phyloP scores from a whole-genome alignment of 208 protist genomes.

The Willaertia magna region DNA sequence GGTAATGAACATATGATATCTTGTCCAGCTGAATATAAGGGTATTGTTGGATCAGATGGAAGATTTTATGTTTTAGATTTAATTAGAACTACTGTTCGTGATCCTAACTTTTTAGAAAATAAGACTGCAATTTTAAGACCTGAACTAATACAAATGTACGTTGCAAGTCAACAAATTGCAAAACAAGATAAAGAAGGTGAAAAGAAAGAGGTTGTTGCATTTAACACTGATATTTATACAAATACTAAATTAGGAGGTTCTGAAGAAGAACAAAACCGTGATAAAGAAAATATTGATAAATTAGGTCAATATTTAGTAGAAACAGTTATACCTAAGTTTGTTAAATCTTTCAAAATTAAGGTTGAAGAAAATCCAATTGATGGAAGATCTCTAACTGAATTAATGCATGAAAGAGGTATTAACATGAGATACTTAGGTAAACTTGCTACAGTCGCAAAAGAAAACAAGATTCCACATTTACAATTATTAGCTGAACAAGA shows the following conservation, averaged over 20 bases:
- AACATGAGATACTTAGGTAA: conserved; percentile 38
- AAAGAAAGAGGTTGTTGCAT: neutral
- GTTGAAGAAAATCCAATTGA: conserved; percentile 20
- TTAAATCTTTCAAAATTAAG: neutral
- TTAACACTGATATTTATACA: conserved; percentile 19
- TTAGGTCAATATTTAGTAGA: conserved; percentile 22
- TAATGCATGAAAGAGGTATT: conserved; percentile 33
- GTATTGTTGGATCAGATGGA: conserved; percentile 36
- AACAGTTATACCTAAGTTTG: conserved; percentile 21
- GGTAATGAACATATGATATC: neutral
- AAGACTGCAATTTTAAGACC: neutral
- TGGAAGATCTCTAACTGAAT: conserved; percentile 24
- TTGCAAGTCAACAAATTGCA: neutral
- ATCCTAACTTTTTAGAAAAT: conserved; percentile 26
- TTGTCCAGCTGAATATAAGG: conserved; percentile 14
- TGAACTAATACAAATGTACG: neutral
- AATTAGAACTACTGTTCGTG: conserved; percentile 24
- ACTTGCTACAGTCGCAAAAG: conserved; percentile 3
- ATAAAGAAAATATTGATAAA: conserved; percentile 10
- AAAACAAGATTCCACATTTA: conserved; percentile 18
- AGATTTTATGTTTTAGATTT: conserved; percentile 38
- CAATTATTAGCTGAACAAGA: conserved; percentile 23
- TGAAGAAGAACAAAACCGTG: conserved; percentile 17
- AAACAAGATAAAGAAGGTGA: neutral
- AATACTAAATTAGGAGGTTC: neutral